A percentile compares a stretch with the other conserved stretches of the same genome.
Conservation (phyloP, 2,329 filamentous ascomycete genomes). For the Cercospora zeae-maydis region DNA sequence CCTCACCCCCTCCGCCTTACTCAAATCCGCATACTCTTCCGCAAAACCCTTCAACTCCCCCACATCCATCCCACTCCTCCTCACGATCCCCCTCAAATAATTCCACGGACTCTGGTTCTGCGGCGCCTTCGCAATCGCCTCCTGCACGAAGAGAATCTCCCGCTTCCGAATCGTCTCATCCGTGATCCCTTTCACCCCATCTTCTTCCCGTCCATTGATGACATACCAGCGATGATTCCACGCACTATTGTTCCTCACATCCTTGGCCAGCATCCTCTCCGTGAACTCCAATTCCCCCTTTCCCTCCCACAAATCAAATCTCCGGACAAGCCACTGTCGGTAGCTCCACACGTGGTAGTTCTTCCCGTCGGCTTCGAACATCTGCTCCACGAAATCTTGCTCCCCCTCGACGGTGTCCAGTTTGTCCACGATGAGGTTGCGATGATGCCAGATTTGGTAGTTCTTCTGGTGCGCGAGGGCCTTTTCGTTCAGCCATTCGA, state of each 20-base stretch:
- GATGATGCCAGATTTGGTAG: constrained; percentile 90
- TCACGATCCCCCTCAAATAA: constrained; percentile 74
- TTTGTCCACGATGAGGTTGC: constrained; percentile 55
- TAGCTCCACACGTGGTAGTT: constrained; percentile 99
- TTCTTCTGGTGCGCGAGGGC: constrained; percentile 88
- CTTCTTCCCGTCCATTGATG: constrained; percentile 62
- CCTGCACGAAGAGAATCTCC: constrained; percentile 67
- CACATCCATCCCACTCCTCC: constrained; percentile 57
- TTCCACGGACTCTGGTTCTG: constrained; percentile 96
- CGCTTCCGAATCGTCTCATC: constrained; percentile 61
- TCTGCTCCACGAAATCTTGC: constrained; percentile 68
- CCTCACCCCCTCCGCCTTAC: constrained; percentile 50
- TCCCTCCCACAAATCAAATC: constrained; percentile 54
- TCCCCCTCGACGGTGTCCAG: constrained; percentile 50
- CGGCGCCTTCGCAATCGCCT: constrained; percentile 72
- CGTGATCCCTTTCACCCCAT: constrained; percentile 38
- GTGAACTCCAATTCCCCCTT: constrained; percentile 62
- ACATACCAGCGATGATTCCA: constrained; percentile 97
- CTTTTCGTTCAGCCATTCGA: constrained; percentile 80
- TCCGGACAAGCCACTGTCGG: constrained; percentile 70
- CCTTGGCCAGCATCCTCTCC: constrained; percentile 68
- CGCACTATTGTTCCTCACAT: constrained; percentile 92
- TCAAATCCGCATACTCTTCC: constrained; percentile 51
- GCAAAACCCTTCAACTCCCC: constrained; percentile 53
- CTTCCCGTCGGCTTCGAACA: constrained; percentile 84